Evolutionary conservation across 768 basidiomycete species (phyloP).

Genomic region (Suillus luteus): DNA sequence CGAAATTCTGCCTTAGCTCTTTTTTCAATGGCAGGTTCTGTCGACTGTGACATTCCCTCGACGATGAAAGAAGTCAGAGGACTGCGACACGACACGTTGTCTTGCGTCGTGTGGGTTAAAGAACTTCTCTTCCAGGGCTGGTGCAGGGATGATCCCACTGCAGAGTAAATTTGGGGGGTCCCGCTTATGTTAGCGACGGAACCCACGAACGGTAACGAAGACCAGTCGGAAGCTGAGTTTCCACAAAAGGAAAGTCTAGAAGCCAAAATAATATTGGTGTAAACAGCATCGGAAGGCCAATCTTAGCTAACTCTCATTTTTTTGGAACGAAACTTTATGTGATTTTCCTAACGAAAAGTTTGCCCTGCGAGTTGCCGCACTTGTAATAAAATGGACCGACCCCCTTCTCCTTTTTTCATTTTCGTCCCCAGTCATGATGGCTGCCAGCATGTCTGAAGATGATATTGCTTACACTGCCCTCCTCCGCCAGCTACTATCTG

Average conservation of each 20-base stretch:
- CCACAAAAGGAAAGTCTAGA: constrained; percentile 9
- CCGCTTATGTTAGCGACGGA: constrained; percentile 20
- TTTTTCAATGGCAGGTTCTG: constrained; percentile 11
- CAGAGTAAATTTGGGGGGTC: constrained; percentile 13
- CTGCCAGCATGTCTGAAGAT: constrained; percentile 31
- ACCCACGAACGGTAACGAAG: constrained; percentile 14
- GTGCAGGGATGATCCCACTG: constrained; percentile 10
- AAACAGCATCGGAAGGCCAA: constrained; percentile 1
- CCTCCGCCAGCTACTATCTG: constrained; percentile 31
- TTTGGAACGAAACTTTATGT: constrained; percentile 18
- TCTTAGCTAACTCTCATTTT: constrained; percentile 19
- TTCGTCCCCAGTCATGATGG: constrained; percentile 5
- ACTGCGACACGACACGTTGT: background rate
- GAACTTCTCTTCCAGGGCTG: constrained; percentile 8
- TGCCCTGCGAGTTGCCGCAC: constrained; percentile 1
- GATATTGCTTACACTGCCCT: constrained; percentile 32
- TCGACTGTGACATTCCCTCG: constrained; percentile 5
- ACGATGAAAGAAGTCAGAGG: constrained; percentile 11
- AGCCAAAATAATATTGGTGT: constrained; percentile 1
- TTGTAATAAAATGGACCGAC: constrained; percentile 25
- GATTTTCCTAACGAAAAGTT: constrained; percentile 16
- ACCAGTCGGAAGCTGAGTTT: constrained; percentile 6
- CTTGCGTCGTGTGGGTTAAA: constrained; percentile 1
- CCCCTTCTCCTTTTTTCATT: background rate
- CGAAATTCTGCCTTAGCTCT: background rate